Evolutionary conservation across 805 yeast genomes (phyloP), one percentile per base, ranked within the genome.

Genomic region (Isabelozyma pseudorhagii): DNA sequence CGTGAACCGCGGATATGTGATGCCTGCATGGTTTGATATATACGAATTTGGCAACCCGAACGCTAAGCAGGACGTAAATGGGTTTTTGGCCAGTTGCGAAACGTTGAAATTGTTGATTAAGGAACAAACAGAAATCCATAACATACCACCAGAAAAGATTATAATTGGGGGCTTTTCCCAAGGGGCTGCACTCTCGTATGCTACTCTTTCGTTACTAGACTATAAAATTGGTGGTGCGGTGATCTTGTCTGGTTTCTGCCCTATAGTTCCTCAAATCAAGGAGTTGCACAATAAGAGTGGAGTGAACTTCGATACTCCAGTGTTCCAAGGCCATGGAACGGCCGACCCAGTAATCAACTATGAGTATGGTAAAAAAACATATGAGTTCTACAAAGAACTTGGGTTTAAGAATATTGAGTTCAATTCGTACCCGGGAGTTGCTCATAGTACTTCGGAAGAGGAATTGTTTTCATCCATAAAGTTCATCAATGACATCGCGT

Each of bases 151-250:
- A 0, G 82, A 81, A 14, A 80, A 87, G 47, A 87, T 94, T 44
- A 72, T 94, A n/a, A 73, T 94, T 50, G 98, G 98, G 36, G 99
- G 99, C 0, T 94, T 94, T 64, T 86, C 96, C 4, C 99, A 94
- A 69, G 99, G 99, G 48, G 96, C 90, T 45, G 91, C 96, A 1
- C 52, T 93, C 9, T 71, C 94, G 1, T 70, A 88, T 51, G 89
- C 88, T 3, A 63, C 85, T 13, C 74, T 81, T 18, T 72, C 84
- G 0, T 66, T 78, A 9, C 64, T 77, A 31, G 83, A 83, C 15
- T 62, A 71, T 49, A 87, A 86, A 60, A 72, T 92, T 17, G 98
- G 88, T 8, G 98, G 97, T 1, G 75, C 88, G 29, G 66, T 90
- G 18, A 81, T 84, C 0, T 69, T 93, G 44, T 87, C 96, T 1